phyloP scores from a whole-genome alignment of 2,329 filamentous ascomycete species.

The Cercospora janseana region DNA sequence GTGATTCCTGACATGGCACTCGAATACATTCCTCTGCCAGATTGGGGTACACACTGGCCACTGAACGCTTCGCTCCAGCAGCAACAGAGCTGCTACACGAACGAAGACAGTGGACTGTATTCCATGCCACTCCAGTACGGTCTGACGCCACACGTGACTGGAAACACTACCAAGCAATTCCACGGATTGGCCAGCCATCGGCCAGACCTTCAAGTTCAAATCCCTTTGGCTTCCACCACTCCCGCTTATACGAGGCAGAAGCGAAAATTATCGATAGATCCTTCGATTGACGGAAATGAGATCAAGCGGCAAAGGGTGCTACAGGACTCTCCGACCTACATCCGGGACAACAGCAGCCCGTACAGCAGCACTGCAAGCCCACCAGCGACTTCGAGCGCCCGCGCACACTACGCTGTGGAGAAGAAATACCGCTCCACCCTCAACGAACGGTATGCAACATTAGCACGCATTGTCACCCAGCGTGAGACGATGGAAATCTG shows the following conservation, averaged over 20 bases:
- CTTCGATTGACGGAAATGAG: not conserved
- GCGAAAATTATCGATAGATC: conserved; percentile 8
- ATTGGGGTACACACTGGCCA: conserved; percentile 8
- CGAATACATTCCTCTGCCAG: conserved; percentile 6
- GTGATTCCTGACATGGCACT: conserved; percentile 7
- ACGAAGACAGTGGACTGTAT: not conserved
- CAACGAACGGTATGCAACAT: conserved; percentile 23
- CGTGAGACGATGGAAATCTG: conserved; percentile 23
- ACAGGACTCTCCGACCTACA: conserved; percentile 3
- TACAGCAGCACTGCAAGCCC: conserved; percentile 7
- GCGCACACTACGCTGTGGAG: conserved; percentile 44
- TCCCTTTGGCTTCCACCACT: not conserved
- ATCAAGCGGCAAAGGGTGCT: conserved; percentile 6
- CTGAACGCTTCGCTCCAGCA: conserved; percentile 1
- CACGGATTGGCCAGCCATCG: not conserved
- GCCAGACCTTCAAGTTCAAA: conserved; percentile 1
- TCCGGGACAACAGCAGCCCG: conserved; percentile 8
- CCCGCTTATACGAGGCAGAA: conserved; percentile 12
- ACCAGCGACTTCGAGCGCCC: not conserved
- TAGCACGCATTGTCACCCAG: conserved; percentile 21
- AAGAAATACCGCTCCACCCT: conserved; percentile 27
- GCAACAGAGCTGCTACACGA: not conserved
- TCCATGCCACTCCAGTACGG: not conserved
- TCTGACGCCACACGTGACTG: not conserved
- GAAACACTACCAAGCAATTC: not conserved